phyloP scores from a whole-genome alignment of 306 rosid genomes.

The Castanopsis chinensis region DNA sequence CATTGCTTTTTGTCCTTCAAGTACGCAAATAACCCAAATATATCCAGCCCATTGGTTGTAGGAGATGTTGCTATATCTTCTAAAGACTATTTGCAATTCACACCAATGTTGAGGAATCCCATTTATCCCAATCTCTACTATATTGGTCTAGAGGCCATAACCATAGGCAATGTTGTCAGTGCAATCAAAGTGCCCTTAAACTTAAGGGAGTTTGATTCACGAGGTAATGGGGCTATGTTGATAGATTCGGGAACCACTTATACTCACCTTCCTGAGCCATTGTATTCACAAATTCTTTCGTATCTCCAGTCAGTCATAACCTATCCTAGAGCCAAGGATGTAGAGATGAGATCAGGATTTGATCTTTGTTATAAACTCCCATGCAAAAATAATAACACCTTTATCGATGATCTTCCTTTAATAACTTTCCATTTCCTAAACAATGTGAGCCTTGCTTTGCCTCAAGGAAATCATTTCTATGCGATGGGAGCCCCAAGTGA shows the following conservation, averaged over 20 bases:
- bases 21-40: slow-evolving; percentile 53
- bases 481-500: slow-evolving; percentile 52
- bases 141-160: slow-evolving; percentile 46
- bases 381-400: neutral
- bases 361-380: slow-evolving; percentile 53
- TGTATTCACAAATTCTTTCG: slow-evolving; percentile 46
- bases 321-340: slow-evolving; percentile 44
- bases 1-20: slow-evolving; percentile 56
- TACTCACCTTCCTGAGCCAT: slow-evolving; percentile 51
- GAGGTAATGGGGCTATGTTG: slow-evolving; percentile 52
- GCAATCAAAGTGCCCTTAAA: slow-evolving; percentile 24
- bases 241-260: slow-evolving; percentile 63
- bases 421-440: slow-evolving; percentile 47
- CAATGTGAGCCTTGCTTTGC: slow-evolving; percentile 39
- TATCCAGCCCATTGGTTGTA: slow-evolving; percentile 48
- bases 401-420: slow-evolving; percentile 23
- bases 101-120: slow-evolving; percentile 50
- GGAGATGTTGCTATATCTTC: slow-evolving; percentile 43
- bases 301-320: slow-evolving; percentile 26
- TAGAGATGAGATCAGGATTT: slow-evolving; percentile 38
- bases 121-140: slow-evolving; percentile 47
- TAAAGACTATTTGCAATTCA: slow-evolving; percentile 35
- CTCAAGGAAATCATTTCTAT: slow-evolving; percentile 43
- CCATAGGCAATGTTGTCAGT: slow-evolving; percentile 27
- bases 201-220: slow-evolving; percentile 46